Evolutionary conservation across 179 eudicot genomes (phyloP).

Genomic region (Camellia oleifera): DNA sequence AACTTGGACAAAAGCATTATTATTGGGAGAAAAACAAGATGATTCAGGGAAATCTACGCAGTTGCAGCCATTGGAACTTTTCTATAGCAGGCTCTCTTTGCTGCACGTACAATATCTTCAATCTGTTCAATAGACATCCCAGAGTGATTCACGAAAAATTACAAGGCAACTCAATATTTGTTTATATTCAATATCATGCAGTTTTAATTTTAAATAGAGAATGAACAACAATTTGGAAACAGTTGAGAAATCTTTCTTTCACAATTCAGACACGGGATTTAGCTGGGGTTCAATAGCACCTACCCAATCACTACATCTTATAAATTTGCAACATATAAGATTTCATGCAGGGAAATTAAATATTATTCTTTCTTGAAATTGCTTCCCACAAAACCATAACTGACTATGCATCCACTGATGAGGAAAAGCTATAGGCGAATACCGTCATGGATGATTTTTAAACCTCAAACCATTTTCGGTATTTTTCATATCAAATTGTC

Average conservation of each 20-base stretch:
- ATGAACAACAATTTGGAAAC: too few species aligned
- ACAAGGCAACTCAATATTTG: background rate
- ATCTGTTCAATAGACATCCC: slow-evolving; percentile 32
- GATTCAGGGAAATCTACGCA: slow-evolving; percentile 20
- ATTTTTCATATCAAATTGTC: background rate
- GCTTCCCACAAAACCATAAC: background rate
- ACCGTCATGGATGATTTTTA: too few species aligned
- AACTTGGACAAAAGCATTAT: background rate
- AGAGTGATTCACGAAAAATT: background rate
- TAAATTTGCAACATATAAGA: background rate
- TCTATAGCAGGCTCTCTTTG: slow-evolving; percentile 69
- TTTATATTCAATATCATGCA: background rate
- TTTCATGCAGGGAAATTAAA: background rate
- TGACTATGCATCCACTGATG: background rate
- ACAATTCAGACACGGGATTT: background rate
- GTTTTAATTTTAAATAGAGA: background rate
- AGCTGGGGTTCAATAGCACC: background rate
- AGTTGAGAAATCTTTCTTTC: background rate
- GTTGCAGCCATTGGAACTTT: slow-evolving; percentile 56
- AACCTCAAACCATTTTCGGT: background rate
- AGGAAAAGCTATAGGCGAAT: background rate
- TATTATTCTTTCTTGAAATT: background rate
- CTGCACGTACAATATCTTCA: slow-evolving; percentile 80
- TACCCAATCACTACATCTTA: background rate
- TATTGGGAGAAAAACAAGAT: background rate